Evolutionary conservation across 805 yeast species (phyloP), one percentile per base, ranked within the genome.

Genomic region (Teunomyces panamensis): DNA sequence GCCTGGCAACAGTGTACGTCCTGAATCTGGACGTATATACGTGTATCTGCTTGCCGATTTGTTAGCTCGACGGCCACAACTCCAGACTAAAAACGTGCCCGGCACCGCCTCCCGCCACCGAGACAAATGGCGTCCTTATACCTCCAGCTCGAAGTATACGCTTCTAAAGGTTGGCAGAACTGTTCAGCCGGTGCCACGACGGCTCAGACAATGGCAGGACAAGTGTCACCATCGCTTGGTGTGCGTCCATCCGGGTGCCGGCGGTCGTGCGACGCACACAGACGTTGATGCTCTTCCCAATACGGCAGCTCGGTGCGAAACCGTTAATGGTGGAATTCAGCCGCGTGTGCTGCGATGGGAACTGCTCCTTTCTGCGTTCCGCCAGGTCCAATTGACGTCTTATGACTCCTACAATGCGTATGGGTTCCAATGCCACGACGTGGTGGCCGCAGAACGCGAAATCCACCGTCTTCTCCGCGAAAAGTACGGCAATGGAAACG

Each of bases 161-260:
- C 59, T 80, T 11, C 60, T 80, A 13, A 80, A 80, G 52, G 71
- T 80, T 1, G 85, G 85, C 1, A 78, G 67, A 68, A 80, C 85
- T 2, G 71, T 80, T 0, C 74, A 71, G 45, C 60, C 68, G 0
- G 80, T 79, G 1, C 52, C 52, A 2, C 52, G 53, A 5, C 59
- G 85, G 37, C 55, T 80, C 14, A 57, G 57, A 34, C 84, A 80
- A 54, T 80, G 85, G 85, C 72, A 68, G 56, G 67, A 61, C 9
- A 75, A 78, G 53, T 80, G 85, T 53, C 64, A 69, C 14, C 83
- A 78, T 44, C 65, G 72, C 20, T 61, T 79, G 43, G 58, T 58
- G n/a, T 53, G 74, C 11, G 52, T 77, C 2, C 39, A 36, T 30
- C 49, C 48, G 13, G 30, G 24, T 5, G 5, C 39, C 13, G 42